Evolutionary conservation across 2,329 filamentous ascomycete genomes (phyloP).

Genomic region (Clonostachys chloroleuca): DNA sequence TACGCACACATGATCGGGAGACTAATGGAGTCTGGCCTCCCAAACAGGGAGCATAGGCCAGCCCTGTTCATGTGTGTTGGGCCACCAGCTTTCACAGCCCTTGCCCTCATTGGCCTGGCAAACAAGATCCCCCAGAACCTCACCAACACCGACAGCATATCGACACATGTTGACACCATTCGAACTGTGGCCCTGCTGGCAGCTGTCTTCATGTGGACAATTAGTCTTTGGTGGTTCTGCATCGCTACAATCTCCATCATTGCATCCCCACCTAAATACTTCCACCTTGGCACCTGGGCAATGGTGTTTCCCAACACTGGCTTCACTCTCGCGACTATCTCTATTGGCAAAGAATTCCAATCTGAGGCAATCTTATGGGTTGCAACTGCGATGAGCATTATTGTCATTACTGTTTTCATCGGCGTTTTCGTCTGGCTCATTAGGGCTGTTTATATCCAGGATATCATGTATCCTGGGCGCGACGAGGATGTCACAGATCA

Average conservation of each 20-base stretch:
- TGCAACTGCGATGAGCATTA: constrained; percentile 44
- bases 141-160: too few relatives aligned
- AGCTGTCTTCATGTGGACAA: constrained; percentile 60
- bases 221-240: constrained; percentile 55
- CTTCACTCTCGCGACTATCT: constrained; percentile 52
- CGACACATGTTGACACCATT: constrained; percentile 5
- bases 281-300: constrained; percentile 61
- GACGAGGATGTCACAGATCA: too few relatives aligned
- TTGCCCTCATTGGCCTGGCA: constrained; percentile 67
- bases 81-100: constrained; percentile 65
- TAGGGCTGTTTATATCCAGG: not conserved
- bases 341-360: constrained; percentile 42
- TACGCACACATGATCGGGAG: constrained; percentile 69
- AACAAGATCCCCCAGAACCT: constrained; percentile 22
- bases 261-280: constrained; percentile 13
- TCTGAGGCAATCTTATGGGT: constrained; percentile 41
- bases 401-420: not conserved
- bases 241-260: constrained; percentile 25
- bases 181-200: constrained; percentile 38
- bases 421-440: not conserved
- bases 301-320: constrained; percentile 60
- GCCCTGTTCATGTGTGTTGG: constrained; percentile 74
- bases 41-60: constrained; percentile 51
- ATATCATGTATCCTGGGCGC: too few relatives aligned
- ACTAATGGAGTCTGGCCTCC: constrained; percentile 64